These are phyloP conservation scores for Alternaria alternata DNA, from an alignment of 2,329 filamentous ascomycete genomes.

Conservation along the genomic window DNA sequence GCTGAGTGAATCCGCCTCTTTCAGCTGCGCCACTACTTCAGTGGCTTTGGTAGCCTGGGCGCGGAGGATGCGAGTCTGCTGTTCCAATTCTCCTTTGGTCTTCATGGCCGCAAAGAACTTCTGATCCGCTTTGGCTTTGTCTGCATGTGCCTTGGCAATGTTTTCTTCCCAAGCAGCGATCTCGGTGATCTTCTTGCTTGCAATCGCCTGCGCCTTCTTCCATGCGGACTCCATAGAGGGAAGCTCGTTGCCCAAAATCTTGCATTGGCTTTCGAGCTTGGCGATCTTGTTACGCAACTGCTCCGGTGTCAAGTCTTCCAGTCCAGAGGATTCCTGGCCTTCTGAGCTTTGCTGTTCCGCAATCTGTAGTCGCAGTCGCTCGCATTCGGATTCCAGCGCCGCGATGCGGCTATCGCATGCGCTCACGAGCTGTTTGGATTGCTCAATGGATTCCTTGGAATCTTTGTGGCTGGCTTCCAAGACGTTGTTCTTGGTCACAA, in stretches of 20 bases:
- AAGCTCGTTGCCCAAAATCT: slow-evolving; percentile 85
- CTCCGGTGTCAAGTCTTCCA: slow-evolving; percentile 70
- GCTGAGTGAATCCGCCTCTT: slow-evolving; percentile 84
- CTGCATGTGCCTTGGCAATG: slow-evolving; percentile 74
- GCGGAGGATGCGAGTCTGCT: slow-evolving; percentile 80
- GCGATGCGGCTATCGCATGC: slow-evolving; percentile 82
- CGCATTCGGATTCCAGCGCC: slow-evolving; percentile 82
- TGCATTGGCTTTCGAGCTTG: slow-evolving; percentile 80
- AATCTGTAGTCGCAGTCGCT: slow-evolving; percentile 69
- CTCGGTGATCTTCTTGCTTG: slow-evolving; percentile 86
- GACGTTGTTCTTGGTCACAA: slow-evolving; percentile 80
- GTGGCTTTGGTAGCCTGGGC: slow-evolving; percentile 88
- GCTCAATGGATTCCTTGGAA: slow-evolving; percentile 71
- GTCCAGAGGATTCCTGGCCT: slow-evolving; percentile 44
- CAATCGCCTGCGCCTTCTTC: slow-evolving; percentile 85
- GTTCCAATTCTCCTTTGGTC: slow-evolving; percentile 83
- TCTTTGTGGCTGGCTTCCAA: slow-evolving; percentile 82
- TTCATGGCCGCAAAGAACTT: slow-evolving; percentile 98
- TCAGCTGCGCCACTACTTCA: slow-evolving; percentile 91
- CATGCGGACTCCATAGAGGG: slow-evolving; percentile 90
- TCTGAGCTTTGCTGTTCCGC: slow-evolving; percentile 53
- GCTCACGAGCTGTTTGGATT: slow-evolving; percentile 80
- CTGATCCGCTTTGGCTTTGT: slow-evolving; percentile 96
- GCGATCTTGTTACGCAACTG: slow-evolving; percentile 77
- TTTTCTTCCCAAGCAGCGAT: slow-evolving; percentile 79